These are phyloP conservation scores for Boletus reticuloceps DNA, from an alignment of 768 basidiomycete genomes.

Conservation along the genomic window DNA sequence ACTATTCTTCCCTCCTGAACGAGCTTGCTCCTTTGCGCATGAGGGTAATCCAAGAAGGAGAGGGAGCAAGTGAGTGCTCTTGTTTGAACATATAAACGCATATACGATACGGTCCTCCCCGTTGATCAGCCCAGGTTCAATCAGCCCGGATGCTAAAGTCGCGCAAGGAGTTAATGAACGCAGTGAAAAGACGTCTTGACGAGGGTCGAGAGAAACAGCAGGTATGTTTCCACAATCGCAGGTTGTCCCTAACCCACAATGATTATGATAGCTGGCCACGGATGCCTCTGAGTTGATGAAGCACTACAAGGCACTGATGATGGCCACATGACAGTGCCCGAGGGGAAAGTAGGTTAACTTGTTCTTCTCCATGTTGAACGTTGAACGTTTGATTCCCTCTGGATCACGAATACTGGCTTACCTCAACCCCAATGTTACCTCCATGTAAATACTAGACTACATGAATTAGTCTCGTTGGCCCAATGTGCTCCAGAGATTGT, in stretches of 20 bases:
- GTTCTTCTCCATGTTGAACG: neutral
- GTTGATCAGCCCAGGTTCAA: conserved; percentile 32
- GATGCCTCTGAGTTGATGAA: conserved; percentile 41
- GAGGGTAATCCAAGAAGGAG: conserved; percentile 30
- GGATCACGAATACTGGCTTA: neutral
- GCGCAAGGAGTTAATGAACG: conserved; percentile 33
- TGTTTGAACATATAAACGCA: neutral
- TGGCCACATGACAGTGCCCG: conserved; percentile 16
- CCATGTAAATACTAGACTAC: conserved; percentile 1
- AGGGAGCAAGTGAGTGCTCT: conserved; percentile 32
- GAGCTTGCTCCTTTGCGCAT: conserved; percentile 33
- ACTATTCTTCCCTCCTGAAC: conserved; percentile 26
- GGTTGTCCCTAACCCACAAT: neutral
- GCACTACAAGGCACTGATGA: conserved; percentile 39
- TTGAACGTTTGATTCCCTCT: neutral
- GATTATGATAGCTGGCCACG: conserved; percentile 29
- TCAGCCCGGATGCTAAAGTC: conserved; percentile 31
- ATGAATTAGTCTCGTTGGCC: neutral
- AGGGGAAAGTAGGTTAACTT: conserved; percentile 5
- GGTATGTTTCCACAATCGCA: conserved; percentile 16
- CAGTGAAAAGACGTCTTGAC: conserved; percentile 33
- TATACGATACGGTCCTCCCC: neutral
- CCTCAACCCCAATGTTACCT: neutral
- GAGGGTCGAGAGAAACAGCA: conserved; percentile 39
- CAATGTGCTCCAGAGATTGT: neutral